Percentiles rank a stretch among this genome's conserved stretches.
These are phyloP conservation scores for Exserohilum rostratum DNA, from an alignment of 2,329 filamentous ascomycete species.

Conservation along the genomic window DNA sequence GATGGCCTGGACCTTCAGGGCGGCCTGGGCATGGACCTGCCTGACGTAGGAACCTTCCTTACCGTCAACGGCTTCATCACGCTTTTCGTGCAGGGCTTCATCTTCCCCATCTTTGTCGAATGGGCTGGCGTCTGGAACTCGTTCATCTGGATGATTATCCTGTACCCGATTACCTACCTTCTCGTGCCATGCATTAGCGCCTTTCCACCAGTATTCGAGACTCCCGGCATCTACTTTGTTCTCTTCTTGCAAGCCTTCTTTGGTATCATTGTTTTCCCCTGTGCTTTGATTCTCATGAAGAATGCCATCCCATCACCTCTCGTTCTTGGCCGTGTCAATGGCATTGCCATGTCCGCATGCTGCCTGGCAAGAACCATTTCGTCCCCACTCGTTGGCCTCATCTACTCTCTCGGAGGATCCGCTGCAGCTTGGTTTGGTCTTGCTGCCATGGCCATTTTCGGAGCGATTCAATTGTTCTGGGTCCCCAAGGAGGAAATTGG, in stretches of 20 bases:
- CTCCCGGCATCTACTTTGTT: constrained; percentile 67
- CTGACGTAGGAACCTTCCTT: constrained; percentile 71
- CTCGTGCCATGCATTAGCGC: constrained; percentile 71
- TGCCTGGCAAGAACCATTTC: constrained; percentile 72
- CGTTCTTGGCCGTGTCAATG: constrained; percentile 73
- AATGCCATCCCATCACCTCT: constrained; percentile 69
- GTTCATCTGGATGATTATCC: constrained; percentile 67
- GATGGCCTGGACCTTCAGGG: constrained; percentile 55
- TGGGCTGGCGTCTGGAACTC: constrained; percentile 70
- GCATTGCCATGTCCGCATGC: constrained; percentile 69
- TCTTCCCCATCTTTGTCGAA: constrained; percentile 70
- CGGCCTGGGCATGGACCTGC: constrained; percentile 68
- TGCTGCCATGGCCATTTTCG: constrained; percentile 60
- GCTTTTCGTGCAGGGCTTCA: constrained; percentile 73
- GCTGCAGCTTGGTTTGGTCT: constrained; percentile 67
- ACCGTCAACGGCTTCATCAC: constrained; percentile 73
- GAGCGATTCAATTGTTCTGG: constrained; percentile 62
- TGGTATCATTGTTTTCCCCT: constrained; percentile 71
- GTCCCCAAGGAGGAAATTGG: constrained; percentile 57
- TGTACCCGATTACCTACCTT: constrained; percentile 71
- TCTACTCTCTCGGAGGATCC: constrained; percentile 68
- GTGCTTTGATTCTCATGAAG: constrained; percentile 76
- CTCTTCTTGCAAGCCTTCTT: constrained; percentile 70
- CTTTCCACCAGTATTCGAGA: constrained; percentile 59
- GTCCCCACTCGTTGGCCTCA: constrained; percentile 68